These are phyloP conservation scores for Thelonectria rubi DNA, from an alignment of 2,329 filamentous ascomycete genomes.

Conservation along the genomic window DNA sequence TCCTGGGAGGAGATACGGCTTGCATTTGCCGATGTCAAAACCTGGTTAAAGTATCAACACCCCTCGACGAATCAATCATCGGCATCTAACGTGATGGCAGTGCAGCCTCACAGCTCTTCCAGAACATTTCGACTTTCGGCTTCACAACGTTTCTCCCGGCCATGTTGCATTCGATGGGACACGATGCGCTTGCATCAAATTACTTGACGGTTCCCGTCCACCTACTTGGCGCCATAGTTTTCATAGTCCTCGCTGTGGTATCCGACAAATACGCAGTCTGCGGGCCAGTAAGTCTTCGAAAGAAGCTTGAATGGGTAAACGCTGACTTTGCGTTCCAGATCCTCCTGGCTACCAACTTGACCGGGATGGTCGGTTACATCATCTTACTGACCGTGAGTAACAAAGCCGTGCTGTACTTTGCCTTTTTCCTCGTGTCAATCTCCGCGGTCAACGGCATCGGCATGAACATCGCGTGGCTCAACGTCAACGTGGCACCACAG, in stretches of 20 bases:
- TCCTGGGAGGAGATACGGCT: constrained; percentile 57
- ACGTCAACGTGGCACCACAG: constrained; percentile 53
- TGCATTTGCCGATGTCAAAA: constrained; percentile 57
- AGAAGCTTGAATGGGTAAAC: background rate
- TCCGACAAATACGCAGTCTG: constrained; percentile 54
- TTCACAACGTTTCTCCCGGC: constrained; percentile 64
- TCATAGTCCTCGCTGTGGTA: constrained; percentile 52
- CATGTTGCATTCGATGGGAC: constrained; percentile 60
- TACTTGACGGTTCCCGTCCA: constrained; percentile 64
- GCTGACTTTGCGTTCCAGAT: background rate
- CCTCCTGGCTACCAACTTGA: background rate
- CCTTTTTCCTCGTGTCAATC: constrained; percentile 55
- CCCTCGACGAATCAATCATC: background rate
- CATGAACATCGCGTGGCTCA: constrained; percentile 54
- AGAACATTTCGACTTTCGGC: constrained; percentile 59
- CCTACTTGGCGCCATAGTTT: constrained; percentile 54
- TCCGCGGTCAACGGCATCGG: constrained; percentile 57
- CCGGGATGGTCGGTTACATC: constrained; percentile 54
- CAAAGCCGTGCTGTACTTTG: constrained; percentile 58
- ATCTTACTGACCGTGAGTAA: constrained; percentile 57
- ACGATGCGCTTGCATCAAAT: constrained; percentile 57
- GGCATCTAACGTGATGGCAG: constrained; percentile 23
- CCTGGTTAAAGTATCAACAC: constrained; percentile 50
- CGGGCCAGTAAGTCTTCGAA: constrained; percentile 2
- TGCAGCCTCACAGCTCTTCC: constrained; percentile 56